A percentile compares a stretch with the other conserved stretches of the same genome.
Evolutionary conservation across 2,329 filamentous ascomycete species (phyloP).

Genomic region (Akanthomyces muscarius): DNA sequence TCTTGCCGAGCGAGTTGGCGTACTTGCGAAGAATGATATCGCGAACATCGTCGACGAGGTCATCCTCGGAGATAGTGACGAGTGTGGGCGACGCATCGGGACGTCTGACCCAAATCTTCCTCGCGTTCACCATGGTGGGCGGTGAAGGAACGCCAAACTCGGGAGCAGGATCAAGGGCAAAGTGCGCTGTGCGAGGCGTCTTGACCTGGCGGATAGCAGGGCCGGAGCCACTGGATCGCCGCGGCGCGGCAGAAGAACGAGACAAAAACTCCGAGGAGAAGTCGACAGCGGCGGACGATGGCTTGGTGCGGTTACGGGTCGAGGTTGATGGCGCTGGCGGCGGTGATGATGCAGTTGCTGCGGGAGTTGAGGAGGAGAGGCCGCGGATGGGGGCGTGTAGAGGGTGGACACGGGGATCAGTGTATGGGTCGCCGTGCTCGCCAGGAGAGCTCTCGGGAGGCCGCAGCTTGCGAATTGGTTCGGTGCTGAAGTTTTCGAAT

Average conservation of each 20-base stretch:
- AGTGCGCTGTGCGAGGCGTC: constrained; percentile 17
- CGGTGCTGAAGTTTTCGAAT: constrained; percentile 22
- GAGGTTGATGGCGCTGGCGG: not conserved
- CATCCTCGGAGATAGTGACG: constrained; percentile 79
- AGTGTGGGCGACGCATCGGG: constrained; percentile 81
- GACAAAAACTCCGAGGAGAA: not conserved
- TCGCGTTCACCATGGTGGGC: constrained; percentile 51
- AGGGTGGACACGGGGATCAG: constrained; percentile 25
- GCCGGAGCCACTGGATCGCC: constrained; percentile 26
- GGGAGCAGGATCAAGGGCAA: constrained; percentile 20
- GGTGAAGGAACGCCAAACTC: constrained; percentile 33
- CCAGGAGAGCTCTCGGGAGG: not conserved
- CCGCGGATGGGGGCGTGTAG: constrained; percentile 22
- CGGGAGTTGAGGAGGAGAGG: constrained; percentile 13
- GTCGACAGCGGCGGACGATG: not conserved
- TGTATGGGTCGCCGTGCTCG: constrained; percentile 1
- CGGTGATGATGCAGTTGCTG: not conserved
- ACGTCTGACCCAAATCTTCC: constrained; percentile 94
- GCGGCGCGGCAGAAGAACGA: not conserved
- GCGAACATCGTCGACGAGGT: constrained; percentile 90
- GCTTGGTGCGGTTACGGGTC: not conserved
- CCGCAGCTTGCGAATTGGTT: constrained; percentile 22
- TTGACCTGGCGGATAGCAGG: constrained; percentile 22
- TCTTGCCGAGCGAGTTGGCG: constrained; percentile 82
- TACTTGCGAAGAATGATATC: constrained; percentile 93